Base-by-base conservation (phyloP, 192 early-diverging fungal genomes). In the Coemansia sp. region DNA sequence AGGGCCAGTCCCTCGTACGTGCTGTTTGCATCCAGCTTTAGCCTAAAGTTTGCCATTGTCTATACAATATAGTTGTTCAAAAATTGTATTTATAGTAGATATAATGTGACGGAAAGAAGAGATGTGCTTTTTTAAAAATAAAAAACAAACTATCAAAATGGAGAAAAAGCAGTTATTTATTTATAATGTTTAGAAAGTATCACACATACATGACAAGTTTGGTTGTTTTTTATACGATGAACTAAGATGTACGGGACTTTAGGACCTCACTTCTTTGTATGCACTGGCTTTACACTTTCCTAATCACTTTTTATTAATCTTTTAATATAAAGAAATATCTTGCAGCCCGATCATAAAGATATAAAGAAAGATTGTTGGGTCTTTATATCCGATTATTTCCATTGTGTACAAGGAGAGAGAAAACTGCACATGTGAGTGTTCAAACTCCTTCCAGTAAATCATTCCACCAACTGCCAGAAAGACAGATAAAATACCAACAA, bases 11-110 rank as follows among this genome's bases (percentile, higher is more conserved):
- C 30, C 30, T 56, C 53, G 53, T 56, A 56, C n/a, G 53, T 56
- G 31, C 28, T 31, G 53, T 56, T 56, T 25, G n/a, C 15, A 31
- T 56, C 53, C 53, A 56, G 7, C 28, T 9, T 34, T n/a, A 56
- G 29, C 16, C 53, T 56, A 56, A 56, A 56, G 1, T 56, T 56
- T 56, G 53, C 53, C 53, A 56, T 56, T 49, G 7, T 4, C n/a
- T 18, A n/a, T n/a, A n/a, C n/a, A 49, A 4, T 49, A 30, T 56
- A 51, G 49, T 51, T 51, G 40, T 10, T 42, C 7, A 25, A 25
- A 10, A 49, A 9, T 0, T 21, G 46, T 49, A 9, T 33, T 56
- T 56, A 4, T 16, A 33, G 29, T 30, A 56, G 16, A 1, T 53
- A 25, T n/a, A 53, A 53, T 25, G 46, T 46, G 13, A 46, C 16